phyloP scores from a whole-genome alignment of 2,329 filamentous ascomycete genomes.

The Trichoderma koningiopsis region DNA sequence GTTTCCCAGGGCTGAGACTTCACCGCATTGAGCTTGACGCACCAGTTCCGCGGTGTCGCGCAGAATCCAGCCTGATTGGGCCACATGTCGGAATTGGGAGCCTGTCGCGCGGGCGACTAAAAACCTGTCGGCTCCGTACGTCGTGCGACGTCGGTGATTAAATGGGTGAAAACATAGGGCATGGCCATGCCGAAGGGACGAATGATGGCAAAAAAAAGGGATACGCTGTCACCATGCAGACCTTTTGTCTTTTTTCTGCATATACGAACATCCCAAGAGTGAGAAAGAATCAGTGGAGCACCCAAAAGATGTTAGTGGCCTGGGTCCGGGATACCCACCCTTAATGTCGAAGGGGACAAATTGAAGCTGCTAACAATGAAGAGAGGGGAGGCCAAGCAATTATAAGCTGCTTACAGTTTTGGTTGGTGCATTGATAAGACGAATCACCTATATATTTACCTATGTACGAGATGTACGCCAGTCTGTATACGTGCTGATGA shows the following conservation, averaged over 20 bases:
- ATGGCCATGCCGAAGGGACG: not conserved
- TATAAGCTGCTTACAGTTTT: not conserved
- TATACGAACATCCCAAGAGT: not conserved
- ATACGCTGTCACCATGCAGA: not conserved
- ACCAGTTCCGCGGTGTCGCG: conserved; percentile 17
- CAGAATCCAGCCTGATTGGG: conserved; percentile 19
- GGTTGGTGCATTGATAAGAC: not conserved
- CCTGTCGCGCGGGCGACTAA: not conserved
- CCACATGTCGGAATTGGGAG: conserved; percentile 2
- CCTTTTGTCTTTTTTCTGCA: not conserved
- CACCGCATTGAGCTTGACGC: conserved; percentile 22
- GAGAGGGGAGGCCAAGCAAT: not conserved
- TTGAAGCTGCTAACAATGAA: not conserved
- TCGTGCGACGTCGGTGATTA: conserved; percentile 20
- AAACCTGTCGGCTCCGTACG: conserved; percentile 3
- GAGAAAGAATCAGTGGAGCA: not conserved
- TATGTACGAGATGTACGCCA: not conserved
- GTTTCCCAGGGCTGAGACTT: conserved; percentile 5
- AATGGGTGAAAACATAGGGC: not conserved
- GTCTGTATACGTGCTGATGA: not conserved
- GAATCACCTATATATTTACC: not conserved
- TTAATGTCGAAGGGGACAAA: not conserved
- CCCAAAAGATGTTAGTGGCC: conserved; percentile 14
- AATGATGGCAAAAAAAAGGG: not conserved
- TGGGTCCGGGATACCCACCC: not conserved